Conservation (phyloP, 768 basidiomycete genomes). For the Kondoa malvinella region DNA sequence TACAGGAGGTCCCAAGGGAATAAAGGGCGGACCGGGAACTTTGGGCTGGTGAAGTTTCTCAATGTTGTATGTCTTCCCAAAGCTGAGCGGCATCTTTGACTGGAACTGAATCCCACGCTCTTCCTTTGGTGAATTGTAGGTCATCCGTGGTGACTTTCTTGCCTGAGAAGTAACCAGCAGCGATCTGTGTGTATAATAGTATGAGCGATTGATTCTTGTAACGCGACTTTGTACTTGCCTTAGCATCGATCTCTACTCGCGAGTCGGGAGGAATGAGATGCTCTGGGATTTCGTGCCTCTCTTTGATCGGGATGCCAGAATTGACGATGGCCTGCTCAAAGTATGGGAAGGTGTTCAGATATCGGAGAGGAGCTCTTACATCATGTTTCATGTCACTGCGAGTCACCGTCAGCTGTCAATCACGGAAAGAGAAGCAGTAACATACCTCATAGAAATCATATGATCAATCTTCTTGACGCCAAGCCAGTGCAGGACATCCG, state of each 20-base stretch:
- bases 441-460: slow-evolving; percentile 42
- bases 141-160: slow-evolving; percentile 49
- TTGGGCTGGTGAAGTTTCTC: slow-evolving; percentile 3
- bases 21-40: slow-evolving; percentile 6
- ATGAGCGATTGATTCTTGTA: too few species aligned
- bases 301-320: slow-evolving; percentile 64
- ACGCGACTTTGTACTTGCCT: slow-evolving; percentile 41
- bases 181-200: slow-evolving; percentile 31
- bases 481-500: slow-evolving; percentile 87
- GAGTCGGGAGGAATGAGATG: slow-evolving; percentile 56
- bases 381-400: slow-evolving; percentile 43
- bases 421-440: not conserved
- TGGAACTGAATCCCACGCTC: not conserved
- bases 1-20: not conserved
- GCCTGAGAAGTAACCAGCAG: slow-evolving; percentile 76
- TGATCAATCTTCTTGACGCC: slow-evolving; percentile 77
- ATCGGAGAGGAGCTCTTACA: slow-evolving; percentile 51
- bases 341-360: slow-evolving; percentile 63
- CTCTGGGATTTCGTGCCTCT: slow-evolving; percentile 76
- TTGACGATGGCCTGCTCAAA: slow-evolving; percentile 79
- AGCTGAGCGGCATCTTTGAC: not conserved
- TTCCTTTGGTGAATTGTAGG: slow-evolving; percentile 30
- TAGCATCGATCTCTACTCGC: slow-evolving; percentile 80
- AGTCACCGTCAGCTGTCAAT: not conserved
- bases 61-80: not conserved